These are phyloP conservation scores for Pugionium dolabratum DNA, from an alignment of 345 rosid genomes.

Conservation along the genomic window DNA sequence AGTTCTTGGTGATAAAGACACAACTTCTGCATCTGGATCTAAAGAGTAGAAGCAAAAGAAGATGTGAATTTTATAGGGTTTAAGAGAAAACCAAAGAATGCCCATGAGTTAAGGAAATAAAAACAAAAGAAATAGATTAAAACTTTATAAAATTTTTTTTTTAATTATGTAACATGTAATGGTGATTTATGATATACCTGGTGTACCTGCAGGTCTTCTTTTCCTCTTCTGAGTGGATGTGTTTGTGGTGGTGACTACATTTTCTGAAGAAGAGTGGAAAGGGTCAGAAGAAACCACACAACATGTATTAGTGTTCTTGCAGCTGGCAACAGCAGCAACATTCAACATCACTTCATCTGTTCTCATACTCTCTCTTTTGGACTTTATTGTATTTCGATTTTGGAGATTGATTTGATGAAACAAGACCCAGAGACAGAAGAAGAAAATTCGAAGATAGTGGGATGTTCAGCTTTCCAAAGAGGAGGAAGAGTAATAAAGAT, in stretches of 20 bases:
- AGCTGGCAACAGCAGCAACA: no score
- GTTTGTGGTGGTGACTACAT: conserved; percentile 54
- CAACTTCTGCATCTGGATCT: conserved; percentile 95
- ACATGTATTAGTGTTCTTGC: conserved; percentile 32
- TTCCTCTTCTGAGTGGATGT: conserved; percentile 57
- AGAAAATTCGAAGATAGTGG: conserved; percentile 44
- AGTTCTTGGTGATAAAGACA: conserved; percentile 71
- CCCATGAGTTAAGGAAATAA: background rate
- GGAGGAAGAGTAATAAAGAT: conserved; percentile 1
- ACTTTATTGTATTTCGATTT: conserved; percentile 29
- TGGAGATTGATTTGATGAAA: conserved; percentile 40
- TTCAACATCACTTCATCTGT: conserved; percentile 36
- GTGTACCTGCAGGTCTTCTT: conserved; percentile 92
- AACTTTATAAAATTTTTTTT: background rate
- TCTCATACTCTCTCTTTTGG: conserved; percentile 33
- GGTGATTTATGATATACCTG: conserved; percentile 49
- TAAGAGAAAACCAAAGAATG: no score
- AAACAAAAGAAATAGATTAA: background rate
- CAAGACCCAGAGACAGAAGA: conserved; percentile 10
- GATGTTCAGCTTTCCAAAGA: conserved; percentile 61
- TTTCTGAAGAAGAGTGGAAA: conserved; percentile 50
- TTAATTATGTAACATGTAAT: no score
- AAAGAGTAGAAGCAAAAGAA: conserved; percentile 15
- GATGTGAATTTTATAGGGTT: background rate
- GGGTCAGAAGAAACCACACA: conserved; percentile 47